Base-by-base conservation (phyloP, 2,329 filamentous ascomycete species). In the Apiospora saccharicola region DNA sequence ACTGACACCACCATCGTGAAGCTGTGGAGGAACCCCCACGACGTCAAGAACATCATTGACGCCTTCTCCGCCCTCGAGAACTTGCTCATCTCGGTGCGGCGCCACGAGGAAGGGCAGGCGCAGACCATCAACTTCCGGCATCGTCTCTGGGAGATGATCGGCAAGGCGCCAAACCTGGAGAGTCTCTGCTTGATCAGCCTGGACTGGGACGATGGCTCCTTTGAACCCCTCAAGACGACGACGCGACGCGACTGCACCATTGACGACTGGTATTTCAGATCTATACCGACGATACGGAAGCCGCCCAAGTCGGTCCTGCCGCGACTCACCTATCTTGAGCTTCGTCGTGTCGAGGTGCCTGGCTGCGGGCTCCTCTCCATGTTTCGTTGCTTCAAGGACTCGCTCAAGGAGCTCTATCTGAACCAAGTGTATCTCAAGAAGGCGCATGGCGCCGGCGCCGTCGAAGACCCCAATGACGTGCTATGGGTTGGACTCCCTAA, bases 21-120 rank as follows among this genome's bases (percentile, higher is more conserved):
- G 69, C 82, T 89, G 4, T 88, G 85, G 83, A 82, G 84, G 72
- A 89, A 88, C 74, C 87, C 85, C 0, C 84, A 83, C 70, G 87
- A 89, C 74, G 81, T 88, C 19, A 79, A 79, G 75, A 88, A 89
- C 74, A 84, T 87, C 57, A 85, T 86, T 73, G 78, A 73, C 46
- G 80, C 83, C 1, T 81, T 88, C 26, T 75, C 78, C 37, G 77
- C 79, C 1, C 76, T 89, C 22, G 81, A 85, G 75, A 82, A 86
- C 70, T 79, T 89, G 24, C 81, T 87, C 47, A 74, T 89, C 68
- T 85, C 84, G 2, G 76, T 88, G 46, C 85, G 86, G 70, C 81
- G 85, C 72, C 83, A 86, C 72, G 85, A 85, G 75, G 78, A 77
- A 69, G 80, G 81, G 1, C 79, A 79, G 0, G 73, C 75, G 12